A percentile compares a stretch with the other conserved stretches of the same genome.
phyloP scores from a whole-genome alignment of 192 early-diverging fungal genomes.

The Umbelopsis sp. region DNA sequence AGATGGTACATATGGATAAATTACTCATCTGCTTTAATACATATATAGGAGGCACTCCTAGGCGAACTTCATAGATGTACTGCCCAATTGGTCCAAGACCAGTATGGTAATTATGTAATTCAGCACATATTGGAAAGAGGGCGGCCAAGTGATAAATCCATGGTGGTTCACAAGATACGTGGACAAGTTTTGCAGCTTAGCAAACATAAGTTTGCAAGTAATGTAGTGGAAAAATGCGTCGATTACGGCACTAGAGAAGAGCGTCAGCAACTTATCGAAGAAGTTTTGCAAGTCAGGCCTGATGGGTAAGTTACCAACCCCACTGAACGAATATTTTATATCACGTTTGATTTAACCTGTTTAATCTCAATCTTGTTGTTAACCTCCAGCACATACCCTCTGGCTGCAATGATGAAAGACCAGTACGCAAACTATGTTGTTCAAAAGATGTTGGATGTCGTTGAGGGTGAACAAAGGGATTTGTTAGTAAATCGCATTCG shows the following conservation, averaged over 20 bases:
- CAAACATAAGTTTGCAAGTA: slow-evolving; percentile 99
- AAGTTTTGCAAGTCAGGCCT: slow-evolving; percentile 81
- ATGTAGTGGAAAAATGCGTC: slow-evolving; percentile 98
- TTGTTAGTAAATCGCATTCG: slow-evolving; percentile 86
- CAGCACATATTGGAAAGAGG: slow-evolving; percentile 97
- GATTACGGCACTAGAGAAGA: slow-evolving; percentile 86
- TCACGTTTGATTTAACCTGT: not conserved
- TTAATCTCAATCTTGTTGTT: no score
- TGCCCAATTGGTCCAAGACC: slow-evolving; percentile 92
- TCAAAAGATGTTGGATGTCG: slow-evolving; percentile 98
- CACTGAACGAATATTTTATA: no score
- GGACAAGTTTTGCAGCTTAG: slow-evolving; percentile 89
- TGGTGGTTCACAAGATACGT: slow-evolving; percentile 85
- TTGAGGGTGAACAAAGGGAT: slow-evolving; percentile 85
- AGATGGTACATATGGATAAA: no score
- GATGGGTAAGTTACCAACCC: slow-evolving; percentile 60
- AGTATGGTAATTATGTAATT: slow-evolving; percentile 99
- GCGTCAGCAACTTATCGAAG: slow-evolving; percentile 86
- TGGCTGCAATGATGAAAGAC: slow-evolving; percentile 98
- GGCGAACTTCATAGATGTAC: slow-evolving; percentile 95
- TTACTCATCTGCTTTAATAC: no score
- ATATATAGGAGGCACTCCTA: slow-evolving; percentile 75
- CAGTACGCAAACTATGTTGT: slow-evolving; percentile 99
- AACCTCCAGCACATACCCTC: slow-evolving; percentile 65
- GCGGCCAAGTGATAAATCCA: slow-evolving; percentile 79